These are phyloP conservation scores for Globisporangium cylindrosporum DNA, from an alignment of 352 stramenopile genomes.

Conservation along the genomic window DNA sequence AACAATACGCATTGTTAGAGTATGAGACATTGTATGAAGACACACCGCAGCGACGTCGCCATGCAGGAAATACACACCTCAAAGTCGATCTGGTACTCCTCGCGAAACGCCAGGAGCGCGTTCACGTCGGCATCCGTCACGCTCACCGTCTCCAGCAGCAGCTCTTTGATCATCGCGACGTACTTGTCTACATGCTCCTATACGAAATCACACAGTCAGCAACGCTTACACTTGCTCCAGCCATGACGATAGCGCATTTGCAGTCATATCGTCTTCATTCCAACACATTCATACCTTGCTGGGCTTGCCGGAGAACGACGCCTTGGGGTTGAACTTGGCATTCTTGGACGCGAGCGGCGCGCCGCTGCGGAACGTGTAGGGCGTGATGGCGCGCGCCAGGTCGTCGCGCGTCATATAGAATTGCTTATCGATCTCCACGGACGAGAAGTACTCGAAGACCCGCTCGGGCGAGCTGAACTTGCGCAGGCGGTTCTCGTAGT, in stretches of 20 bases:
- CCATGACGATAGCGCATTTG: not conserved
- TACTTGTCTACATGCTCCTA: conserved; percentile 54
- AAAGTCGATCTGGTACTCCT: conserved; percentile 70
- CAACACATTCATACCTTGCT: conserved; percentile 21
- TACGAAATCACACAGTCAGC: not conserved
- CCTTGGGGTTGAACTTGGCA: conserved; percentile 78
- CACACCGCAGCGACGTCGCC: not conserved
- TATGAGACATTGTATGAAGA: not conserved
- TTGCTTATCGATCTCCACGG: conserved; percentile 75
- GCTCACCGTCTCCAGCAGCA: conserved; percentile 53
- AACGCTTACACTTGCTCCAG: not conserved
- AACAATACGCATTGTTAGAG: not conserved
- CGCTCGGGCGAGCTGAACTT: conserved; percentile 83
- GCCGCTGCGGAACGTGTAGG: conserved; percentile 76
- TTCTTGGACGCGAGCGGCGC: conserved; percentile 77
- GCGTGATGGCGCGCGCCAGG: conserved; percentile 78
- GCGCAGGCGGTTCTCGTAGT: conserved; percentile 88
- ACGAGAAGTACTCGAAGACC: conserved; percentile 90
- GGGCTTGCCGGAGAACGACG: conserved; percentile 41
- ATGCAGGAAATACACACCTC: conserved; percentile 22
- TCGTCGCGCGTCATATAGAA: conserved; percentile 84
- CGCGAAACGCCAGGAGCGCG: conserved; percentile 48
- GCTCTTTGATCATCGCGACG: conserved; percentile 38
- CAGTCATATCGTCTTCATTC: not conserved
- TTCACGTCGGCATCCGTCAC: conserved; percentile 48